Conservation (phyloP, 1,284 basidiomycete genomes). For the Exobasidium cylindrosporum region DNA sequence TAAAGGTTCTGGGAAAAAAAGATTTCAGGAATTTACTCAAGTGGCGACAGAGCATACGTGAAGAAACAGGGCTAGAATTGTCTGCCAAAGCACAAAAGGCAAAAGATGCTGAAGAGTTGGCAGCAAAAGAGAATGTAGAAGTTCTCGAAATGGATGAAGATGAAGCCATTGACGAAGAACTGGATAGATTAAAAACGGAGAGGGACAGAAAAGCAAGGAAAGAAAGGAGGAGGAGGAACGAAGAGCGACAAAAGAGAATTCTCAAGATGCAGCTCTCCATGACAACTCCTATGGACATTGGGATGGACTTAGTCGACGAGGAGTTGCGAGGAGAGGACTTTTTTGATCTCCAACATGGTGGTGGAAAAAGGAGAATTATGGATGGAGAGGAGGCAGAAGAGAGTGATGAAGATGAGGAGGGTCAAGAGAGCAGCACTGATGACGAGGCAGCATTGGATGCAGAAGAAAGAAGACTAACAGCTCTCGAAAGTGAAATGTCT, state of each 20-base stretch:
- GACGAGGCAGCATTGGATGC: conserved; percentile 59
- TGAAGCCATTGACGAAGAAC: conserved; percentile 68
- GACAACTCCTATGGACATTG: conserved; percentile 93
- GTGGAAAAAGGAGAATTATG: conserved; percentile 16
- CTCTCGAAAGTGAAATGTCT: conserved; percentile 81
- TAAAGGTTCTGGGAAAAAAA: conserved; percentile 95
- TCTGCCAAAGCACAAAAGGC: conserved; percentile 13
- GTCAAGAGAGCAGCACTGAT: conserved; percentile 50
- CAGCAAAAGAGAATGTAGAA: conserved; percentile 19
- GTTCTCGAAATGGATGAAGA: conserved; percentile 53
- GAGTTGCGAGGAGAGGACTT: conserved; percentile 41
- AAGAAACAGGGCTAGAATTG: conserved; percentile 62
- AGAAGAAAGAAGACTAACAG: conserved; percentile 60
- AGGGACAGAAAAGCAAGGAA: conserved; percentile 71
- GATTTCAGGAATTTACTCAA: conserved; percentile 92
- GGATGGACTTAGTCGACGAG: conserved; percentile 65
- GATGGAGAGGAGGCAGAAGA: conserved; percentile 57
- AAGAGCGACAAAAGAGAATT: conserved; percentile 79
- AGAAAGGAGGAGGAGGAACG: conserved; percentile 81
- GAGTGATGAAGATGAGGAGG: conserved; percentile 58
- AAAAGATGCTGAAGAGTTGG: conserved; percentile 23
- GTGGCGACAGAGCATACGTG: conserved; percentile 70
- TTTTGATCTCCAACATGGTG: conserved; percentile 35
- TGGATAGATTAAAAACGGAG: conserved; percentile 79
- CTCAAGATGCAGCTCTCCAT: conserved; percentile 96